Base-by-base conservation (phyloP, 495 filamentous ascomycete genomes). In the Aspergillus olivimuriae region DNA sequence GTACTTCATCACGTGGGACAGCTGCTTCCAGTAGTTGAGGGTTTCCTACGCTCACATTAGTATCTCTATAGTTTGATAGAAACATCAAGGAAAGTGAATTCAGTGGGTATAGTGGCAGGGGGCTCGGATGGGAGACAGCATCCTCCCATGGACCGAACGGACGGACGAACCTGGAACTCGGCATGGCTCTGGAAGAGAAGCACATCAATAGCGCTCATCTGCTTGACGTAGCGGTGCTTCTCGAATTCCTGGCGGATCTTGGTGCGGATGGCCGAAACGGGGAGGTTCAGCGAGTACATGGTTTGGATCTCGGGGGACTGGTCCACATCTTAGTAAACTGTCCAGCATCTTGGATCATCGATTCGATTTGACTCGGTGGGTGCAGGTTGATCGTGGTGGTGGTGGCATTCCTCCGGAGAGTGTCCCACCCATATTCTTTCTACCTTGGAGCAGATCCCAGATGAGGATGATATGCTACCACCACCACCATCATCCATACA, bases 1-100 rank as follows among this genome's bases (percentile, higher is more conserved):
- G 69, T 94, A 98, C 59, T 95, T 94, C 76, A 98, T 86, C 52
- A 98, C 79, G 61, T 98, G 92, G 36, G 86, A 84, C 40, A 91
- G 76, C 70, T 97, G 94, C 70, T 95, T 95, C 92, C 94, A 98
- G 78, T 84, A 98, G 69, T 97, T 98, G 72, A 97, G 77, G 26
- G 89, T 97, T 80, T 98, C 92, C 89, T 95, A 48, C n/a, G n/a
- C n/a, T n/a, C n/a, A n/a, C n/a, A n/a, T n/a, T n/a, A n/a, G n/a
- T n/a, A n/a, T n/a, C n/a, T n/a, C n/a, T n/a, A n/a, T n/a, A n/a
- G n/a, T n/a, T n/a, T n/a, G n/a, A n/a, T n/a, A n/a, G n/a, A n/a
- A n/a, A n/a, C n/a, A n/a, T n/a, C n/a, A n/a, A n/a, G n/a, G n/a
- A n/a, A n/a, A n/a, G n/a, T n/a, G n/a, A n/a, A n/a, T n/a, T n/a